A percentile compares a stretch with the other conserved stretches of the same genome.
Conservation (phyloP, 2,329 filamentous ascomycete genomes). For the Pyrenochaeta sp. region DNA sequence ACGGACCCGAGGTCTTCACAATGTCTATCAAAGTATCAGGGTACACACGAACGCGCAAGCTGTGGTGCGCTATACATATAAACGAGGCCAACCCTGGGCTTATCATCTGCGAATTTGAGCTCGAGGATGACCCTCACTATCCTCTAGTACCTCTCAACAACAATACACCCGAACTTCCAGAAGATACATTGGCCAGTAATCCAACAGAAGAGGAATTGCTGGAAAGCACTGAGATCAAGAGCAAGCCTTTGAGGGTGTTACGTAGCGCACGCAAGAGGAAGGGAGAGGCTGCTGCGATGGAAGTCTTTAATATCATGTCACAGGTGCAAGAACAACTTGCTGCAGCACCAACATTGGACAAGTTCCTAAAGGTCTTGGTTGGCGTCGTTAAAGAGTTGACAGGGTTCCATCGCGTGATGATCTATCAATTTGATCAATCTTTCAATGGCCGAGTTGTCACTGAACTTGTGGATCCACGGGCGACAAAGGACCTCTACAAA, state of each 20-base stretch:
- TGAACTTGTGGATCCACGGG: conserved; percentile 81
- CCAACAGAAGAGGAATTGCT: conserved; percentile 77
- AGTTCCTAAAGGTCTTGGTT: conserved; percentile 80
- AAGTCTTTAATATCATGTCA: conserved; percentile 90
- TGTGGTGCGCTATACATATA: conserved; percentile 89
- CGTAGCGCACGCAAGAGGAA: conserved; percentile 77
- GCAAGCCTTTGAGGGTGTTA: conserved; percentile 79
- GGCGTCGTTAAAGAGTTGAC: conserved; percentile 90
- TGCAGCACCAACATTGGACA: conserved; percentile 73
- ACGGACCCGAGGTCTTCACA: conserved; percentile 87
- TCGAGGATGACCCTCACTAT: conserved; percentile 76
- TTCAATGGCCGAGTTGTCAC: conserved; percentile 90
- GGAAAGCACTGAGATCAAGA: conserved; percentile 78
- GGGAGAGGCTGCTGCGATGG: conserved; percentile 84
- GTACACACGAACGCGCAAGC: conserved; percentile 66
- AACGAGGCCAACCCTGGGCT: conserved; percentile 70
- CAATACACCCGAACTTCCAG: conserved; percentile 67
- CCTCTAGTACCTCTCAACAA: conserved; percentile 71
- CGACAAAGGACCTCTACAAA: conserved; percentile 84
- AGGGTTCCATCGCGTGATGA: conserved; percentile 90
- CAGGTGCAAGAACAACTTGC: conserved; percentile 90
- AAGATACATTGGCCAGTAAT: conserved; percentile 76
- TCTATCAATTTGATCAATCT: conserved; percentile 85
- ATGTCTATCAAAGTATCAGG: conserved; percentile 71
- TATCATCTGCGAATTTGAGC: conserved; percentile 87